Base-by-base conservation (phyloP, 192 early-diverging fungal genomes). In the Gryganskiella cystojenkinii region DNA sequence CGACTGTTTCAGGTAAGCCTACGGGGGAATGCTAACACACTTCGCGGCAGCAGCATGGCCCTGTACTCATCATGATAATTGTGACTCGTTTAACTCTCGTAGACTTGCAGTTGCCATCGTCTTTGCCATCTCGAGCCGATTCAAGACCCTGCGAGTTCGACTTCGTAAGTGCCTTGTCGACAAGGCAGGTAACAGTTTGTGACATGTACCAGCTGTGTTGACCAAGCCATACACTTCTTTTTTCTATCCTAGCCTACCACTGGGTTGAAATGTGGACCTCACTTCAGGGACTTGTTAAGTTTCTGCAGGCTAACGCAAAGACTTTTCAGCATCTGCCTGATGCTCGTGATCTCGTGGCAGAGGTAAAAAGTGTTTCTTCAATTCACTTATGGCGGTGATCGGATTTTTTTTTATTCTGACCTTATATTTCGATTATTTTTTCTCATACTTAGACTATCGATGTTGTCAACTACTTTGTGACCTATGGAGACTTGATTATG, bases 191-290 rank as follows among this genome's bases (percentile, higher is more conserved):
- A 33, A 57, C 3, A n/a, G n/a, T 3, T 35, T 11, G 25, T 4
- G 9, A 33, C 15, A 9, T 34, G 7, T 11, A 51, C 11, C 22
- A 19, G 19, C 2, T 3, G 17, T 2, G 13, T 10, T 1, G 71
- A 64, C 72, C 65, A 72, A 19, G 33, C 27, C 4, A 42, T 19
- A 25, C 11, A 3, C 19, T 22, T 11, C 4, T 7, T 37, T 22
- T 31, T 42, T 28, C 30, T 52, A 46, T 5, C 10, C 25, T 70
- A 87, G 84, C 72, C 22, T 88, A 88, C 60, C 85, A 88, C 45
- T 88, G 87, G 87, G 50, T 62, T 11, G 81, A 85, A 56, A 55
- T 88, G 61, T 88, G 87, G 87, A 81, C 82, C 31, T 72, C 82
- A 0, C 49, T 88, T 4, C 70, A 82, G n/a, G 71, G 82, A 0